Evolutionary conservation across 2,329 filamentous ascomycete genomes (phyloP), one percentile per base, ranked within the genome.

Genomic region (Verticillium nonalfalfae): DNA sequence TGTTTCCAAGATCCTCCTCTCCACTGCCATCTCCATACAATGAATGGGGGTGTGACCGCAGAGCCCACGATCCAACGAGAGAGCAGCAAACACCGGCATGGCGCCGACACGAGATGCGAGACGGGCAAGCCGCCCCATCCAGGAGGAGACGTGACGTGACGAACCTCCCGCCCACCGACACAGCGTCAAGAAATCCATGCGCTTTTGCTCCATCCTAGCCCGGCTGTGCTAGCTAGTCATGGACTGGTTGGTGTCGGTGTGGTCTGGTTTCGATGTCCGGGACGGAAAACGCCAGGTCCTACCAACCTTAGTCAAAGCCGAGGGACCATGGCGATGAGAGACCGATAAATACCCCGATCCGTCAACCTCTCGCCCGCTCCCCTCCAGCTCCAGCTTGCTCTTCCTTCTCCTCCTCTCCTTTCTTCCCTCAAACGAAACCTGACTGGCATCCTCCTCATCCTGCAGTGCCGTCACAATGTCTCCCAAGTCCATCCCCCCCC

Each of bases 371-470:
- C 45, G 7, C 45, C 45, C 9, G 9, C 45, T 10, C 18, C 13
- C 45, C n/a, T 52, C 45, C n/a, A 45, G 39, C n/a, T 52, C 45
- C n/a, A 45, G 39, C 39, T 7, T n/a, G 39, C 39, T 52, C 45
- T 52, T 52, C 15, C n/a, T 18, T 4, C 1, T 11, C 10, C 45
- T 21, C 45, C 6, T 21, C 18, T 10, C 18, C 26, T 31, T 31
- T 10, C 18, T 10, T 18, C 18, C 45, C 11, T 9, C 45, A 15
- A 59, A 39, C 7, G 68, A 52, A 45, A 31, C 26, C 35, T 36
- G 26, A 31, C 35, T 36, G 35, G 35, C 35, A 36, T 36, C 35
- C 7, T 36, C 35, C 77, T 66, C 66, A 81, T 77, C 82, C 78
- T 36, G 13, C 35, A 9, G 45, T 52, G 45, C 18, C 45, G 45